Evolutionary conservation across 139 green algal genomes (phyloP).

Genomic region (Chlamydomonas asymmetrica): DNA sequence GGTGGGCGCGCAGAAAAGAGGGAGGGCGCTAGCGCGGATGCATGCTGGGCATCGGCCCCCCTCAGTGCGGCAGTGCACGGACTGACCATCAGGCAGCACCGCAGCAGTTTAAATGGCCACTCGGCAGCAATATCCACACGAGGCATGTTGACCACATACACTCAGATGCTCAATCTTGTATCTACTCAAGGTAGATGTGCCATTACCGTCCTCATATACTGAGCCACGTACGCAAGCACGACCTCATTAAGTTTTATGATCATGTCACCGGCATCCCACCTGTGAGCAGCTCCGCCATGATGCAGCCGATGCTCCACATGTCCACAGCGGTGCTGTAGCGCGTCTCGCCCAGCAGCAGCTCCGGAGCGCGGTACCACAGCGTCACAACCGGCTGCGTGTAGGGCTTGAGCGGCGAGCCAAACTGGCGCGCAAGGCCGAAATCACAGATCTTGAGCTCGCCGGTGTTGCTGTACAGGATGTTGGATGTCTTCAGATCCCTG

Average conservation of each 20-base stretch:
- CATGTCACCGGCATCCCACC: not conserved
- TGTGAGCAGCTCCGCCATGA: conserved; percentile 91
- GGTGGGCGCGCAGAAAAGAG: not conserved
- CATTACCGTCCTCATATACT: too few species aligned
- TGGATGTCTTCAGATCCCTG: conserved; percentile 95
- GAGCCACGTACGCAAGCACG: too few species aligned
- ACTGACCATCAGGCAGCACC: too few species aligned
- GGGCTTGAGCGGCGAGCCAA: conserved; percentile 60
- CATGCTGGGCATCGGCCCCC: not conserved
- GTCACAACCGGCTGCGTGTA: conserved; percentile 81
- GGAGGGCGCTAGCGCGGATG: not conserved
- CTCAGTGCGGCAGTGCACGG: too few species aligned
- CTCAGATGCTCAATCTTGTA: too few species aligned
- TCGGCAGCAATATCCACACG: too few species aligned
- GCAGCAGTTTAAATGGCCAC: too few species aligned
- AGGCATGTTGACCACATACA: too few species aligned
- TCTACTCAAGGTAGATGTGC: too few species aligned
- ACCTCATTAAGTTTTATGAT: not conserved
- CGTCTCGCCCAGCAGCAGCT: conserved; percentile 87
- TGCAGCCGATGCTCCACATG: conserved; percentile 90
- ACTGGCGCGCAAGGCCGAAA: conserved; percentile 93
- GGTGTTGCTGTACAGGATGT: conserved; percentile 96
- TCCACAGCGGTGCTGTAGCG: conserved; percentile 87
- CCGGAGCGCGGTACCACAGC: conserved; percentile 73
- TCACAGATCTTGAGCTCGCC: conserved; percentile 98